Evolutionary conservation across 331 rosid genomes (phyloP).

Genomic region (Rosa hybrid): DNA sequence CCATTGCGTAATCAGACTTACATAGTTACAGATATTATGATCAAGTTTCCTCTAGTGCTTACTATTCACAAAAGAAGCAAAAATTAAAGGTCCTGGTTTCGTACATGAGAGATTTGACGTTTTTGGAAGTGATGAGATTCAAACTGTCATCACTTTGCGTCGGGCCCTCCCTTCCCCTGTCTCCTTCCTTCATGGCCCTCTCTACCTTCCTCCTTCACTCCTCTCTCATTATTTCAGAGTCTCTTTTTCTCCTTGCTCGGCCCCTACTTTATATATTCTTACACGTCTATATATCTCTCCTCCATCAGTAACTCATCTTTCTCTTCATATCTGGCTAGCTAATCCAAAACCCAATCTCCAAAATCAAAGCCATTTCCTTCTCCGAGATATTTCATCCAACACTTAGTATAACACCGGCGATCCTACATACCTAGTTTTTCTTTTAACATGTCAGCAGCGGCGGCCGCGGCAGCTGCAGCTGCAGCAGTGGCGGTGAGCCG

Average conservation of each 20-base stretch:
- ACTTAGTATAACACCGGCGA: neutral
- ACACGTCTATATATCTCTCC: neutral
- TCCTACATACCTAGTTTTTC: neutral
- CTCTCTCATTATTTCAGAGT: too few species aligned
- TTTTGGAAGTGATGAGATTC: slow-evolving; percentile 33
- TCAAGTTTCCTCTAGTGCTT: neutral
- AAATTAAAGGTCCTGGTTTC: neutral
- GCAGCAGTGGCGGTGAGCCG: slow-evolving; percentile 18
- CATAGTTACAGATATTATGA: neutral
- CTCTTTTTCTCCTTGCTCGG: neutral
- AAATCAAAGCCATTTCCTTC: neutral
- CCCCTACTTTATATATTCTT: slow-evolving; percentile 21
- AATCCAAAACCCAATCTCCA: neutral
- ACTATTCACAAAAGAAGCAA: neutral
- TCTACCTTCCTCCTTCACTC: neutral
- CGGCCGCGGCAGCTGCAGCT: slow-evolving; percentile 31
- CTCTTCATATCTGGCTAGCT: neutral
- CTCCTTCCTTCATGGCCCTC: slow-evolving; percentile 10
- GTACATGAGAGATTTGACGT: slow-evolving; percentile 27
- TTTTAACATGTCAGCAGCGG: slow-evolving; percentile 47
- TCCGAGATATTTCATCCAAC: neutral
- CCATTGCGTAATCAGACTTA: slow-evolving; percentile 14
- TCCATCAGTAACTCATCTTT: neutral
- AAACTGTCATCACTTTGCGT: slow-evolving; percentile 30
- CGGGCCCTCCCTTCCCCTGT: slow-evolving; percentile 34